These are phyloP conservation scores for Suhomyces anneliseae DNA, from an alignment of 1,139 yeast genomes.

Conservation along the genomic window DNA sequence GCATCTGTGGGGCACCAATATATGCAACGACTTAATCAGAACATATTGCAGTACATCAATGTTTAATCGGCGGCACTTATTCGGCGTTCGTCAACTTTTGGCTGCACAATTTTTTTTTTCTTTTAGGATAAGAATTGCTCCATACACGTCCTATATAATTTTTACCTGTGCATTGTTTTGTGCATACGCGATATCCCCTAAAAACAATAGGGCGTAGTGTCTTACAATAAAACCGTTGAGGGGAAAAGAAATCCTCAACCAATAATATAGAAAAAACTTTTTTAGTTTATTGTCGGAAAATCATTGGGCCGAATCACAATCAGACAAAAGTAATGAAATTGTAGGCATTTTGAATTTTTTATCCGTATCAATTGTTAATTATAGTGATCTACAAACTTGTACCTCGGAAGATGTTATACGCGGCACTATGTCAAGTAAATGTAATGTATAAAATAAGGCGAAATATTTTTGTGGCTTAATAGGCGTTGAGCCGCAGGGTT, in stretches of 20 bases:
- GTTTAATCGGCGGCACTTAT: not conserved
- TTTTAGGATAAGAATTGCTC: not conserved
- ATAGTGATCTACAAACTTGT: too few relatives aligned
- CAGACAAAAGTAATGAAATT: too few relatives aligned
- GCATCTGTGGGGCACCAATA: not conserved
- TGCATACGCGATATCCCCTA: not conserved
- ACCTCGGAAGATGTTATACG: not conserved
- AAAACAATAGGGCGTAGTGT: not conserved
- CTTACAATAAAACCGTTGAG: slow-evolving; percentile 1
- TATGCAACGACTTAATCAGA: not conserved
- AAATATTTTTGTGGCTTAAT: not conserved
- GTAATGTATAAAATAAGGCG: not conserved
- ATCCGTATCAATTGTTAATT: too few relatives aligned
- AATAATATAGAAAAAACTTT: not conserved
- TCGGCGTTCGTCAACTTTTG: slow-evolving; percentile 2
- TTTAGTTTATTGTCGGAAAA: not conserved
- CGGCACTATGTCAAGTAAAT: not conserved
- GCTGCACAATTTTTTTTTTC: not conserved
- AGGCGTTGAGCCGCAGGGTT: not conserved
- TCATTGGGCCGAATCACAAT: not conserved
- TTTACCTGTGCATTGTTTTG: not conserved
- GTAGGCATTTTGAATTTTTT: not conserved
- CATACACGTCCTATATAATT: not conserved
- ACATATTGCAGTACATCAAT: not conserved
- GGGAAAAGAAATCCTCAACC: not conserved